Evolutionary conservation across 345 rosid genomes (phyloP), one percentile per base, ranked within the genome.

Genomic region (Eucalyptus leucophloia): DNA sequence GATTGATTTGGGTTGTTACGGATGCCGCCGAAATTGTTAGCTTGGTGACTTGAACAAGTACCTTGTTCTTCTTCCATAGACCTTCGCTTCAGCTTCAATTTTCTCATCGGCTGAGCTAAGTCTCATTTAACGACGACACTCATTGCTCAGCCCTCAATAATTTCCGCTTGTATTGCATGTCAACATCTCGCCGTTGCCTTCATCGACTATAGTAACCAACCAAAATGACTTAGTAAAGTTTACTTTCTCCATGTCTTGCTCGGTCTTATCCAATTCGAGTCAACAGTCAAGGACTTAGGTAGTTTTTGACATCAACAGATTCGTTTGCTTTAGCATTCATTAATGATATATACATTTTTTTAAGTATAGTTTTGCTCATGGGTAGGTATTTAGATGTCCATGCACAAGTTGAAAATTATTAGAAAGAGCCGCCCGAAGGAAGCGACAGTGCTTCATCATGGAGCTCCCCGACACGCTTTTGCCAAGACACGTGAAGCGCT

Each of bases 371-470:
- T 62, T 62, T 62, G 34, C 34, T 3, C 40, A 16, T 8, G 40
- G 7, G 81, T 18, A 69, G 81, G 24, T 17, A 69, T 9, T 69
- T 69, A 2, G 81, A 69, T 69, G 13, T 69, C 12, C 81, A 18
- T 5, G 24, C 12, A 69, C 24, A 2, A 67, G 77, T 67, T 16
- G 40, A n/a, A n/a, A 67, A 67, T 67, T 67, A n/a, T 67, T n/a
- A 67, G 40, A n/a, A 15, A 67, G 77, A 4, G 40, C 34, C 21
- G 32, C 21, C 77, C 40, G 34, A 16, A 67, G 40, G 40, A 67
- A 67, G 21, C 0, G 30, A 2, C 0, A 0, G 40, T 0, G 77
- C n/a, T 4, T 67, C 77, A 15, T 32, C 15, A 13, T 67, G 77
- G 10, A 67, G 21, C 40, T 56, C 21, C 12, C 77, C 77, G 40